phyloP scores from a whole-genome alignment of 2,329 filamentous ascomycete species.

The Nemania bipapillata region DNA sequence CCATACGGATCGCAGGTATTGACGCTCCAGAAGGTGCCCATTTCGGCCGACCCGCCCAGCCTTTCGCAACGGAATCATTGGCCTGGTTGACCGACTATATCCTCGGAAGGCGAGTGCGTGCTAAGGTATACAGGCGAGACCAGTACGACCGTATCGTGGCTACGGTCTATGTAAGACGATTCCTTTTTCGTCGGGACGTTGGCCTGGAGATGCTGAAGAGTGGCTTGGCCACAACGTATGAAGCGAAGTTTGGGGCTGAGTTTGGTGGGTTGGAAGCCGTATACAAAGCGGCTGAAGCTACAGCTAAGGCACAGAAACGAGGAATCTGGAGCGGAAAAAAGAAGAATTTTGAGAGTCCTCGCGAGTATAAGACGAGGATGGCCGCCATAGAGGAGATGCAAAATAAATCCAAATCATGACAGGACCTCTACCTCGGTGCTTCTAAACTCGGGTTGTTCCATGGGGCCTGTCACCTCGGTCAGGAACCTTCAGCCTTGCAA shows the following conservation, averaged over 20 bases:
- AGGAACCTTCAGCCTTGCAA: background rate
- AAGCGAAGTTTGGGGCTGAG: conserved; percentile 88
- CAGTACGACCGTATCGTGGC: conserved; percentile 93
- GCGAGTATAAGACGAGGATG: conserved; percentile 80
- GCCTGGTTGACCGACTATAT: conserved; percentile 82
- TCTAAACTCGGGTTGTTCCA: background rate
- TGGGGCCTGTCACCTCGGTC: background rate
- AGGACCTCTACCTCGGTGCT: background rate
- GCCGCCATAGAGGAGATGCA: conserved; percentile 47
- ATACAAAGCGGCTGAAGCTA: conserved; percentile 74
- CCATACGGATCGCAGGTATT: conserved; percentile 87
- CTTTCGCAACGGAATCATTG: conserved; percentile 82
- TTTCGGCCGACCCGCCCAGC: conserved; percentile 89
- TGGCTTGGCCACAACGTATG: conserved; percentile 90
- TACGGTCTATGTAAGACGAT: conserved; percentile 78
- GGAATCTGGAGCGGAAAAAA: conserved; percentile 80
- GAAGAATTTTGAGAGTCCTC: conserved; percentile 79
- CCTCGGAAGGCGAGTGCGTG: conserved; percentile 77
- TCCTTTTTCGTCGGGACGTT: conserved; percentile 79
- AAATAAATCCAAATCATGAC: conserved; percentile 37
- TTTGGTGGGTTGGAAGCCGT: conserved; percentile 77
- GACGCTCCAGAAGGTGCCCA: conserved; percentile 94
- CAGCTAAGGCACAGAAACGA: conserved; percentile 70
- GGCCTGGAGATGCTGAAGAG: conserved; percentile 87
- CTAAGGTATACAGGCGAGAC: conserved; percentile 84